Conservation (phyloP, 202 grass and related monocot genomes). For the Elaeis oleifera region DNA sequence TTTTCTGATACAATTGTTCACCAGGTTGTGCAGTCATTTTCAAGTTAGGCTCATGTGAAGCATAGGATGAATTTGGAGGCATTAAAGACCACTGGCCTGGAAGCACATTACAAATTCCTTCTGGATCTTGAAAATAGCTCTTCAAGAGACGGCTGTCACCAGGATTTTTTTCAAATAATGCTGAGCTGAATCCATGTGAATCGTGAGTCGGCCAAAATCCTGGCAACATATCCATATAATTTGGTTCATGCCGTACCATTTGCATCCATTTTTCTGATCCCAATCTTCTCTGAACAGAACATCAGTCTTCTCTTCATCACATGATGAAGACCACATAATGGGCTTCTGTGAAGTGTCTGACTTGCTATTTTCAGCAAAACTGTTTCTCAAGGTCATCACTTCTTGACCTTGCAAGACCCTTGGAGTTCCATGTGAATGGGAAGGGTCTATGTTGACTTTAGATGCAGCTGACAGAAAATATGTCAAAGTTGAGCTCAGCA, state of each 20-base stretch:
- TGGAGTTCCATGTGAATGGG: slow-evolving; percentile 30
- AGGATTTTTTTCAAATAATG: slow-evolving; percentile 33
- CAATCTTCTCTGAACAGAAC: slow-evolving; percentile 29
- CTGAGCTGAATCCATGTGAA: slow-evolving; percentile 28
- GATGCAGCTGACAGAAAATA: slow-evolving; percentile 14
- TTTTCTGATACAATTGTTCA: slow-evolving; percentile 29
- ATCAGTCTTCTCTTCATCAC: slow-evolving; percentile 36
- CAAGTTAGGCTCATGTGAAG: slow-evolving; percentile 32
- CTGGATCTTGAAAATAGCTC: slow-evolving; percentile 49
- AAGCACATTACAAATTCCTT: slow-evolving; percentile 34
- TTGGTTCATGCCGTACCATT: slow-evolving; percentile 28
- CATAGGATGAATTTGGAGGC: slow-evolving; percentile 38
- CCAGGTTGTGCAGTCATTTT: slow-evolving; percentile 25
- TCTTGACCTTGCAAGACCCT: slow-evolving; percentile 64
- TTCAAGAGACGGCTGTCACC: slow-evolving; percentile 40
- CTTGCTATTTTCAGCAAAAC: slow-evolving; percentile 29
- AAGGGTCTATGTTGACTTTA: slow-evolving; percentile 39
- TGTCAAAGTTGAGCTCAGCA: neutral
- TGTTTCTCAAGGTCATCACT: slow-evolving; percentile 32
- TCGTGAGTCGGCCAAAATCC: slow-evolving; percentile 34
- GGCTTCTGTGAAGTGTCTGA: slow-evolving; percentile 33
- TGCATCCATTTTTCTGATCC: slow-evolving; percentile 52
- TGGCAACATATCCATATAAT: slow-evolving; percentile 28
- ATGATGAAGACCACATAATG: slow-evolving; percentile 23
- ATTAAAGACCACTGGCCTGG: slow-evolving; percentile 56